Evolutionary conservation across 2,329 filamentous ascomycete species (phyloP).

Genomic region (Cercospora zeae-maydis): DNA sequence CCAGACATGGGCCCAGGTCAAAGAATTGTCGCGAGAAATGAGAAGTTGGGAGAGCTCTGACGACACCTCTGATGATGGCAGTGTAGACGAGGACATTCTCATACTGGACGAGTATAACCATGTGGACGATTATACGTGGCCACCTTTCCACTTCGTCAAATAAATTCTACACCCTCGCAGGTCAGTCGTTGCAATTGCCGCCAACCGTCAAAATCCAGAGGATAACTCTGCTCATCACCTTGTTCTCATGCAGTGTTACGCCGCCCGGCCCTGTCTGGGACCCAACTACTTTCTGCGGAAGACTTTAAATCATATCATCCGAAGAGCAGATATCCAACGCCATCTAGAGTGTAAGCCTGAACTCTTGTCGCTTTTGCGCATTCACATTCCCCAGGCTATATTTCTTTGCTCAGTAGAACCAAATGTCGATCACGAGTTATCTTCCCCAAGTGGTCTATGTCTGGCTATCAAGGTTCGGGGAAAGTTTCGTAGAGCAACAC

Average conservation of each 20-base stretch:
- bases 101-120: slow-evolving; percentile 5
- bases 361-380: too few relatives aligned
- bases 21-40: slow-evolving; percentile 5
- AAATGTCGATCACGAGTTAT: too few relatives aligned
- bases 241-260: not conserved
- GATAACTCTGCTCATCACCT: not conserved
- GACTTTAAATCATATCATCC: not conserved
- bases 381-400: too few relatives aligned
- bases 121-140: slow-evolving; percentile 14
- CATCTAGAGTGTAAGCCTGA: too few relatives aligned
- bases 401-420: too few relatives aligned
- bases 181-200: not conserved
- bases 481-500: not conserved
- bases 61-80: slow-evolving; percentile 1
- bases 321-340: not conserved
- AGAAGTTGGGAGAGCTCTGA: not conserved
- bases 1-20: slow-evolving; percentile 9
- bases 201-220: not conserved
- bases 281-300: not conserved
- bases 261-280: not conserved
- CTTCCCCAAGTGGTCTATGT: not conserved
- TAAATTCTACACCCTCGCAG: not conserved
- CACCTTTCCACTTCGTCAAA: slow-evolving; percentile 10
- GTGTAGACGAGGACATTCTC: not conserved
- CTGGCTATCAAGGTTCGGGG: not conserved